phyloP scores from a whole-genome alignment of 768 basidiomycete species.

The Boletus coccyginus region DNA sequence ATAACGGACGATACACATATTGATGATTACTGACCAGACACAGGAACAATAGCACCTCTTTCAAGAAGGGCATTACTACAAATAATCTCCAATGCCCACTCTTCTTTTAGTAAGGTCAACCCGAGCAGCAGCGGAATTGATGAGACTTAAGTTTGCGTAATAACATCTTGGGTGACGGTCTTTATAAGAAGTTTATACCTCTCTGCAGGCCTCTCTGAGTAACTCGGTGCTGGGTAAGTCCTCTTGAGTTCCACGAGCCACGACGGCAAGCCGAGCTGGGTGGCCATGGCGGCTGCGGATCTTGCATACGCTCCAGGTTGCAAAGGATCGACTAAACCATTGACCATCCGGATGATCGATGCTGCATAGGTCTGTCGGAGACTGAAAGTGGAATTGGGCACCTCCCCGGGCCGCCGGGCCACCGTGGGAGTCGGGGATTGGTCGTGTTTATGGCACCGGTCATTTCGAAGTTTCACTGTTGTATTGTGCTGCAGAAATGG shows the following conservation, averaged over 20 bases:
- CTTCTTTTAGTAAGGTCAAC: constrained; percentile 50
- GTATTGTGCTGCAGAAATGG: constrained; percentile 9
- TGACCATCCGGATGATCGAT: constrained; percentile 86
- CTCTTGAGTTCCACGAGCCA: constrained; percentile 94
- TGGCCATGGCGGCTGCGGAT: constrained; percentile 85
- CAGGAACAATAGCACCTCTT: constrained; percentile 74
- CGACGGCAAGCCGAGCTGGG: constrained; percentile 78
- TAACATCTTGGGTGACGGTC: constrained; percentile 61
- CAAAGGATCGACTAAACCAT: constrained; percentile 92
- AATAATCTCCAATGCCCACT: constrained; percentile 66
- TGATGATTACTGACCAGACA: constrained; percentile 57
- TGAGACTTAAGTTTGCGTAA: constrained; percentile 43
- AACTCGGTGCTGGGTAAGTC: constrained; percentile 83
- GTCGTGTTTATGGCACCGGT: too few relatives aligned
- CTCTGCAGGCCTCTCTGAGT: constrained; percentile 70
- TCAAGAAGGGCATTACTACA: constrained; percentile 59
- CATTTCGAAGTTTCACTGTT: constrained; percentile 4
- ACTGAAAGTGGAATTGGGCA: constrained; percentile 31
- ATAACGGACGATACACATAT: not conserved
- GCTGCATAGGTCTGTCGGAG: constrained; percentile 78
- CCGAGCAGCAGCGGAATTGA: constrained; percentile 34
- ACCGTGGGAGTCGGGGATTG: too few relatives aligned
- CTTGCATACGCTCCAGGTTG: constrained; percentile 88
- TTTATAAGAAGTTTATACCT: constrained; percentile 79
- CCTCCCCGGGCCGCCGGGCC: too few relatives aligned